Evolutionary conservation across 2,329 filamentous ascomycete species (phyloP).

Genomic region (Orbilia oligospora): DNA sequence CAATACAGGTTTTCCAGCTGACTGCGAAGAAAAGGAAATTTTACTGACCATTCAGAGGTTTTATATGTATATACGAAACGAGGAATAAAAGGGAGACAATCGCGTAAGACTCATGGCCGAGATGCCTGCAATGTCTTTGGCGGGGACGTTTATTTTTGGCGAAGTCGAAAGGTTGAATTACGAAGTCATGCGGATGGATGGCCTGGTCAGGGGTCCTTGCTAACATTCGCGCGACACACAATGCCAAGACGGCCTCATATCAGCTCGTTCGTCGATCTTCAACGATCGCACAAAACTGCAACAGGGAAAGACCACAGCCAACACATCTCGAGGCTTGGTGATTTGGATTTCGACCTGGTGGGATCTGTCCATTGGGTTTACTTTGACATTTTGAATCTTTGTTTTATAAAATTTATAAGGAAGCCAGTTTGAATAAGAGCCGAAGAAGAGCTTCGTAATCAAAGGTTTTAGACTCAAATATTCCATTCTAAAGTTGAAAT

Average conservation of each 20-base stretch:
- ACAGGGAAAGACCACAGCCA: not conserved
- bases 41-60: not conserved
- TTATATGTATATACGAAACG: conserved; percentile 5
- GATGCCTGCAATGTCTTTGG: conserved; percentile 9
- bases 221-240: not conserved
- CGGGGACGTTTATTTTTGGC: conserved; percentile 1
- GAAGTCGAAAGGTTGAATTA: conserved; percentile 11
- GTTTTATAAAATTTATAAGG: too few relatives aligned
- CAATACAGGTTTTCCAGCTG: not conserved
- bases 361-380: not conserved
- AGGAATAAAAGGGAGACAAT: not conserved
- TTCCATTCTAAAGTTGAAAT: too few relatives aligned
- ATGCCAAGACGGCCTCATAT: conserved; percentile 22
- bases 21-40: not conserved
- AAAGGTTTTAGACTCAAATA: too few relatives aligned
- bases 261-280: not conserved
- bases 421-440: too few relatives aligned
- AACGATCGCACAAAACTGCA: not conserved
- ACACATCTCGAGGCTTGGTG: not conserved
- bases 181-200: conserved; percentile 20
- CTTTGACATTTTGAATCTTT: not conserved
- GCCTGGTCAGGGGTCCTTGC: conserved; percentile 5
- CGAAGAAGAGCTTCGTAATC: too few relatives aligned
- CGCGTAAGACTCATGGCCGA: conserved; percentile 10
- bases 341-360: not conserved